Evolutionary conservation across 805 yeast species (phyloP), one percentile per base, ranked within the genome.

Genomic region (Sugiyamaella boreocaroliniensis): DNA sequence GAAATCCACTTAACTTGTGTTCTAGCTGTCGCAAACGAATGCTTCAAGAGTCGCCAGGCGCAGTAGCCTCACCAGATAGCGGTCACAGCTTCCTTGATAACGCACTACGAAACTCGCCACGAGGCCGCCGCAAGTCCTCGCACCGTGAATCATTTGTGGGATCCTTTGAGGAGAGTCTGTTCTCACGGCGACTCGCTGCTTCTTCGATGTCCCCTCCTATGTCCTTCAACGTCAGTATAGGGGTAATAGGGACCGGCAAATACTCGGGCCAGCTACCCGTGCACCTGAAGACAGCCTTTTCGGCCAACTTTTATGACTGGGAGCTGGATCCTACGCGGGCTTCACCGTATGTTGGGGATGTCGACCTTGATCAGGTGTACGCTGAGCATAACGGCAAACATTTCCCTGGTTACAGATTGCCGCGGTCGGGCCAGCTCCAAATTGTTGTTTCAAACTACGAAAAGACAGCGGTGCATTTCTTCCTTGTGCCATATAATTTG

Each of bases 401-500:
- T 41, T 47, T 59, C 40, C 58, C 57, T 1, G 69, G 71, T 9
- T 65, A 64, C 53, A 46, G 64, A 41, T 60, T 68, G 26, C 71
- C 71, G 29, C 52, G 57, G n/a, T 51, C 57, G 11, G 71, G 71
- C 3, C 64, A 63, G 55, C 45, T 68, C 22, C 72, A 68, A 52
- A 55, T 68, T 15, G 63, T 66, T n/a, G 54, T 68, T 2, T 64
- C 67, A 34, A 67, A 68, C 48, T 52, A 60, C 16, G 60, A 65
- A 34, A 57, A 61, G 29, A 68, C 69, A 0, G 66, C 70, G 4
- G 62, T 66, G n/a, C 62, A 58, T 40, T 47, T 68, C 45, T 64
- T 66, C 49, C 50, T 68, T 19, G 54, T 69, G 11, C 69, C 70
- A 29, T 69, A 69, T 51, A 65, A 69, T 51, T 43, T 68, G 41